phyloP scores from a whole-genome alignment of 495 filamentous ascomycete genomes.

The Pseudoneurospora amorphoporcata region DNA sequence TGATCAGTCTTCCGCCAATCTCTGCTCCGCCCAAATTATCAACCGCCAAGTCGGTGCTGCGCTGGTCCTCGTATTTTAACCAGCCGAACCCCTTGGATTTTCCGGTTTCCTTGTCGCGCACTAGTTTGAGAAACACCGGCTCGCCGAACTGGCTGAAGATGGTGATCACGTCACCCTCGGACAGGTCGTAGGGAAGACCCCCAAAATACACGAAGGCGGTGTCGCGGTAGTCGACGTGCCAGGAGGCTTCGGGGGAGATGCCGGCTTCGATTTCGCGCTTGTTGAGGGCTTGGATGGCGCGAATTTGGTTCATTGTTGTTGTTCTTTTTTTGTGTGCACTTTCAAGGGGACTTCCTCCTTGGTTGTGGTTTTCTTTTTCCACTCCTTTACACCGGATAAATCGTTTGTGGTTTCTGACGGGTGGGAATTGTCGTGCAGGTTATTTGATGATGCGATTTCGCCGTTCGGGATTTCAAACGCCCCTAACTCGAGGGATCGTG shows the following conservation, averaged over 20 bases:
- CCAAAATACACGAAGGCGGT: slow-evolving; percentile 96
- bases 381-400: neutral
- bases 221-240: slow-evolving; percentile 96
- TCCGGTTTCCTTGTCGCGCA: slow-evolving; percentile 90
- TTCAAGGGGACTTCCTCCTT: neutral
- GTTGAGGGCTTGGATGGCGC: slow-evolving; percentile 84
- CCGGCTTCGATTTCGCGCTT: slow-evolving; percentile 88
- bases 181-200: slow-evolving; percentile 85
- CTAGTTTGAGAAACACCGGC: slow-evolving; percentile 79
- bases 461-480: too few relatives aligned
- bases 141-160: slow-evolving; percentile 98
- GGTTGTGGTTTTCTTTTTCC: neutral
- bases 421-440: neutral
- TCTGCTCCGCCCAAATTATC: slow-evolving; percentile 86
- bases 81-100: slow-evolving; percentile 90
- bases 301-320: slow-evolving; percentile 74
- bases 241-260: slow-evolving; percentile 74
- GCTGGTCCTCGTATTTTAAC: slow-evolving; percentile 97
- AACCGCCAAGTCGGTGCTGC: slow-evolving; percentile 88
- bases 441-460: neutral
- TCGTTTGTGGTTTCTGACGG: neutral
- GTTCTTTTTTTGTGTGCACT: neutral
- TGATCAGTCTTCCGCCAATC: slow-evolving; percentile 68
- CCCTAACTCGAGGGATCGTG: neutral
- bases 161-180: slow-evolving; percentile 90